Conservation (phyloP, 345 rosid genomes). For the Heritiera fomes region DNA sequence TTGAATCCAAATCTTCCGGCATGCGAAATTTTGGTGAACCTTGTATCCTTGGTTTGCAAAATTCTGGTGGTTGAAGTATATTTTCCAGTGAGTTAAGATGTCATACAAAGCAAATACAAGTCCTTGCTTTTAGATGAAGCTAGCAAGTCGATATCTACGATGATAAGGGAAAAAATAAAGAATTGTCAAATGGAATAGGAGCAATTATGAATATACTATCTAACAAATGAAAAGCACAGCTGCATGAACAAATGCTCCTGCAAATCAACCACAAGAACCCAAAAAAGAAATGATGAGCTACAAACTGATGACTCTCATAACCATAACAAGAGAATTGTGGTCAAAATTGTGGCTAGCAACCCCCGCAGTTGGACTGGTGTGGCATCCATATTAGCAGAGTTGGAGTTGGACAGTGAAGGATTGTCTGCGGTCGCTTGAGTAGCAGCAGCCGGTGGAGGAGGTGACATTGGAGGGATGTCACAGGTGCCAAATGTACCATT, state of each 20-base stretch:
- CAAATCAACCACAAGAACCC: slow-evolving; percentile 8
- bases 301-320: slow-evolving; percentile 16
- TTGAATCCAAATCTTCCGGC: too few species aligned
- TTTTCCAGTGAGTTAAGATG: background rate
- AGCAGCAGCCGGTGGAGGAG: slow-evolving; percentile 65
- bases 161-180: background rate
- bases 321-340: slow-evolving; percentile 32
- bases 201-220: background rate
- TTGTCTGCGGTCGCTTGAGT: background rate
- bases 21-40: too few species aligned
- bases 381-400: slow-evolving; percentile 31
- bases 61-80: background rate
- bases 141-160: too few species aligned
- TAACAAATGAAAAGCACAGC: background rate
- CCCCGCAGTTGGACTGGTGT: slow-evolving; percentile 30
- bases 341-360: slow-evolving; percentile 39
- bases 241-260: background rate
- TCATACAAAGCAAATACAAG: background rate
- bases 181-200: background rate
- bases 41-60: background rate
- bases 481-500: slow-evolving; percentile 79
- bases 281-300: background rate
- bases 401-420: slow-evolving; percentile 20
- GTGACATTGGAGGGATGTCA: slow-evolving; percentile 61
- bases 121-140: background rate